Percentiles rank a stretch among this genome's conserved stretches.
Evolutionary conservation across 257 asterid genomes (phyloP).

Genomic region (Fraxinus americana): DNA sequence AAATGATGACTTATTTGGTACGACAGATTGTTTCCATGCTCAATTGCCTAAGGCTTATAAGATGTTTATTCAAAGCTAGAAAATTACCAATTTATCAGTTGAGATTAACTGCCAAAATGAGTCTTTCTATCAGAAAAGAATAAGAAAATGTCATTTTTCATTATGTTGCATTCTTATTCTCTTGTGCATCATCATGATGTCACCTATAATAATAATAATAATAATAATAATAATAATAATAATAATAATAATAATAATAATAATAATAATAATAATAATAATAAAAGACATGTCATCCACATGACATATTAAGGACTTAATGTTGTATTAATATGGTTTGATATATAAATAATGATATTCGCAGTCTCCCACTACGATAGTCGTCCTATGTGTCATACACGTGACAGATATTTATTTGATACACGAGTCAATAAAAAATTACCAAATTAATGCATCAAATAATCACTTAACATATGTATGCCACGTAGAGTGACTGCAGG

Average conservation of each 20-base stretch:
- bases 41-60: background rate
- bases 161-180: background rate
- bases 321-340: background rate
- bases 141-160: background rate
- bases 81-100: background rate
- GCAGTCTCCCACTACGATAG: too few relatives aligned
- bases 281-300: background rate
- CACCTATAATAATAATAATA: background rate
- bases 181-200: constrained; percentile 14
- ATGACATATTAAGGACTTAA: background rate
- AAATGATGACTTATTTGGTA: background rate
- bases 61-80: background rate
- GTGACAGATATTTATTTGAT: too few relatives aligned
- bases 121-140: background rate
- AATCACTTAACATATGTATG: too few relatives aligned
- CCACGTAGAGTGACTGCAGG: too few relatives aligned
- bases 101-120: background rate
- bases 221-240: background rate
- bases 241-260: background rate
- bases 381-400: too few relatives aligned
- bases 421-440: too few relatives aligned
- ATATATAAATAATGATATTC: too few relatives aligned
- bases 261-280: background rate
- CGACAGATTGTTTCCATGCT: background rate
- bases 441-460: too few relatives aligned